Evolutionary conservation across 495 filamentous ascomycete genomes (phyloP), one percentile per base, ranked within the genome.

Genomic region (Oleoguttula mirabilis): DNA sequence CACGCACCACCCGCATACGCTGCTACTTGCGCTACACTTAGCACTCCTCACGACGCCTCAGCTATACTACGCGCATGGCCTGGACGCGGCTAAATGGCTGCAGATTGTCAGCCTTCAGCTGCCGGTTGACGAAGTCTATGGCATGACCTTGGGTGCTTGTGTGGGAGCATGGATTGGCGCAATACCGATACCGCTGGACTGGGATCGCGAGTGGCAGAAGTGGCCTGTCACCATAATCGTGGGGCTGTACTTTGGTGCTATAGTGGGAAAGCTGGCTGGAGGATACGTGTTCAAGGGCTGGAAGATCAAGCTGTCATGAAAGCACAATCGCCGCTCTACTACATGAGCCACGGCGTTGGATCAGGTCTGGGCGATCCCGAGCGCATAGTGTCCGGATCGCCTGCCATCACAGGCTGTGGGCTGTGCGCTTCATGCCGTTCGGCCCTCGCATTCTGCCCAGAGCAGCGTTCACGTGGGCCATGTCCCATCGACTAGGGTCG

Each of bases 171-270:
- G 81, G 81, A 47, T 82, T n/a, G 81, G 81, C 3, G 82, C 82
- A 10, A 77, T 95, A 24, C 92, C 92, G 1, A 96, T 98, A 57
- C 92, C 90, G 15, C 65, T 98, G 48, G 90, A 95, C 59, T 95
- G 88, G 85, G 80, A 84, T 56, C 77, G 90, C 16, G 87, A 93
- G 50, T 98, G 90, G 90, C 90, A 98, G 71, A 84, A 81, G 58
- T 98, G 86, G 79, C 90, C 90, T 2, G 82, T 96, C 23, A 96
- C 90, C 0, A 83, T 98, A 40, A 55, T 87, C 1, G 69, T 68
- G 0, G 83, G 83, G 7, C 76, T 75, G 10, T 85, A 84, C 62
- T 52, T 75, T 15, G 83, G 83, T 3, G 81, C 70, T 59, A 67
- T 65, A 3, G 41, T 77, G 17, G 80, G 83, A 10, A 76, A 77